phyloP scores from a whole-genome alignment of 2,329 filamentous ascomycete genomes.

The Penicillium digitatum region DNA sequence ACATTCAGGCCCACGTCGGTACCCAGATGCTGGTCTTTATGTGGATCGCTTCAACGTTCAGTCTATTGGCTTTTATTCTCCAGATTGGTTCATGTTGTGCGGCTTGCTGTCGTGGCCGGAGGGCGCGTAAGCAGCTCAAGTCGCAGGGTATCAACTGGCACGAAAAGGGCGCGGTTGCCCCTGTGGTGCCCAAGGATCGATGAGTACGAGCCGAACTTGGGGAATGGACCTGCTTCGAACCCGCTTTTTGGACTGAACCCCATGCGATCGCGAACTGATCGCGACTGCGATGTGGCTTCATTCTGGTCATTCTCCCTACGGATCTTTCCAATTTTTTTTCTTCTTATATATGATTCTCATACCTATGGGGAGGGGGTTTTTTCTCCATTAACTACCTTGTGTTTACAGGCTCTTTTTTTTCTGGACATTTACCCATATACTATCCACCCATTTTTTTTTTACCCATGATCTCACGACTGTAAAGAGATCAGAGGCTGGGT shows the following conservation, averaged over 20 bases:
- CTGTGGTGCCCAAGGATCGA: neutral
- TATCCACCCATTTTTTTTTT: neutral
- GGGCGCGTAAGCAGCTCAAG: conserved; percentile 35
- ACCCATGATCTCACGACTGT: neutral
- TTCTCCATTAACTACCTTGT: neutral
- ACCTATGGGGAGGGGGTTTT: no score
- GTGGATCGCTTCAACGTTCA: conserved; percentile 72
- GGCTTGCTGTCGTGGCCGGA: conserved; percentile 42
- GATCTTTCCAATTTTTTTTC: neutral
- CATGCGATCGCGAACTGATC: conserved; percentile 2
- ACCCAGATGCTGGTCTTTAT: conserved; percentile 77
- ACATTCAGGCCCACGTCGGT: conserved; percentile 69
- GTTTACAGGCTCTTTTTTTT: neutral
- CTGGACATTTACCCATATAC: conserved; percentile 1
- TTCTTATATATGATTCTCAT: neutral
- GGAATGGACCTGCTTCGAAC: neutral
- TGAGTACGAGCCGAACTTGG: neutral
- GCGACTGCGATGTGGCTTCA: neutral
- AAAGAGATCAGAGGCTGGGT: neutral
- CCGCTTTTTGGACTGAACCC: neutral
- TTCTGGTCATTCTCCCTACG: neutral
- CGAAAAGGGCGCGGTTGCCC: conserved; percentile 11
- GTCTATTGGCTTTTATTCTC: conserved; percentile 65
- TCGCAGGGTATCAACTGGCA: conserved; percentile 14
- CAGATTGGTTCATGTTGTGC: conserved; percentile 77